These are phyloP conservation scores for Leptographium galeiforme DNA, from an alignment of 2,329 filamentous ascomycete genomes.

Conservation along the genomic window DNA sequence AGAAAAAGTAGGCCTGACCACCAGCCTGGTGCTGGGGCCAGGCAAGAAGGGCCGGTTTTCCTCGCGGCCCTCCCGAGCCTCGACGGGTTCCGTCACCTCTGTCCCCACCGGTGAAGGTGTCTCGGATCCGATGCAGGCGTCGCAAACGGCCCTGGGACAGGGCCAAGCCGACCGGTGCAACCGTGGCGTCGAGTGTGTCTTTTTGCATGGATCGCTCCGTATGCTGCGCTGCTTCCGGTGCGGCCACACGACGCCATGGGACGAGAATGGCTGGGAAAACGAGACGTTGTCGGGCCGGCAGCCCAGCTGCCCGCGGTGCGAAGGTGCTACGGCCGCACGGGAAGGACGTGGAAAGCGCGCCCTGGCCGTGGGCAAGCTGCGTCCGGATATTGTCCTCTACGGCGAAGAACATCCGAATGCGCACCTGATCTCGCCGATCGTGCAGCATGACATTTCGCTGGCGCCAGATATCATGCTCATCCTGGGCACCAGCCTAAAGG, in stretches of 20 bases:
- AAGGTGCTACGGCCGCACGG: slow-evolving; percentile 45
- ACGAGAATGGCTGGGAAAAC: slow-evolving; percentile 38
- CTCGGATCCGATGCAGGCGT: not conserved
- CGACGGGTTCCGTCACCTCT: not conserved
- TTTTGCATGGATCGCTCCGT: slow-evolving; percentile 56
- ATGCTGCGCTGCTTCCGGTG: slow-evolving; percentile 51
- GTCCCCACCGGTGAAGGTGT: not conserved
- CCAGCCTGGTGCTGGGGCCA: slow-evolving; percentile 45
- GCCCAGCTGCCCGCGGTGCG: slow-evolving; percentile 54
- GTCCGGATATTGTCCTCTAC: slow-evolving; percentile 62
- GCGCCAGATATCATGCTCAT: slow-evolving; percentile 56
- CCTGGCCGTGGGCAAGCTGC: slow-evolving; percentile 51
- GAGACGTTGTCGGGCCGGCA: slow-evolving; percentile 50
- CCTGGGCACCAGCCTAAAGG: slow-evolving; percentile 56
- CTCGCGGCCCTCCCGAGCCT: slow-evolving; percentile 14
- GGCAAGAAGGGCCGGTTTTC: slow-evolving; percentile 49
- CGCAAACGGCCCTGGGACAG: not conserved
- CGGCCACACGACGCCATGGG: slow-evolving; percentile 44
- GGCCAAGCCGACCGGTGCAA: slow-evolving; percentile 13
- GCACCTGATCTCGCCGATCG: slow-evolving; percentile 53
- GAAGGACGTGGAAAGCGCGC: slow-evolving; percentile 54
- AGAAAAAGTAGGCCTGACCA: slow-evolving; percentile 53
- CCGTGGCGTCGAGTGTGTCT: slow-evolving; percentile 51
- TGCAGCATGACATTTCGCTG: slow-evolving; percentile 52
- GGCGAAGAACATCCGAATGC: slow-evolving; percentile 60